Evolutionary conservation across 192 early-diverging fungal species (phyloP), one percentile per base, ranked within the genome.

Genomic region (Gamsiella multidivaricata): DNA sequence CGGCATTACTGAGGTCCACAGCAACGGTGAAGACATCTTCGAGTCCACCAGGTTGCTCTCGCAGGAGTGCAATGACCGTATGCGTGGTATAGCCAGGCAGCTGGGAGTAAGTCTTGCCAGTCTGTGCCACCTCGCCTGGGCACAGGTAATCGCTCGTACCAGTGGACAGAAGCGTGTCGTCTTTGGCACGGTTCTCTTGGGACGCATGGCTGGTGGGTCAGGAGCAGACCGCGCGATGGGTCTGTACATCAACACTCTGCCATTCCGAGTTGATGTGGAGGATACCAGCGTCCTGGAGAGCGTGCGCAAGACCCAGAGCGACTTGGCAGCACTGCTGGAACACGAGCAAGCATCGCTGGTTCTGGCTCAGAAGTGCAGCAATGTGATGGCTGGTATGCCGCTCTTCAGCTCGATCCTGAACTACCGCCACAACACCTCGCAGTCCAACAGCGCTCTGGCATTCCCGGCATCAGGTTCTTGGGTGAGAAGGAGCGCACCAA

Each of bases 221-320:
- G 20, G 34, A 5, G 4, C n/a, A 0, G 28, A 17, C 0, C 20
- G 17, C 20, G 62, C 51, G 25, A 7, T 65, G 20, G 62, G 62
- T 3, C 37, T 54, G 8, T 54, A 17, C 51, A 65, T 65, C 36
- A 65, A 65, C 31, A 65, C 62, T n/a, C 62, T 65, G 15, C 62
- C 62, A 12, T 32, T 65, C 51, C 34, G 61, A 0, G 15, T 14
- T 20, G 61, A 62, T 23, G 20, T 62, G 1, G 60, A 62, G 7
- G 47, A 36, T 3, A 2, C 31, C 33, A 34, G 47, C 22, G 25
- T 62, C 23, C 23, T 9, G 7, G 46, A 62, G 18, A 34, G 45
- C 36, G 33, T 62, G 9, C 47, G 15, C 14, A 32, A 20, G 6
- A 51, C 22, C 7, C 61, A 62, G 1, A 0, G 2, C 0, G 32